Evolutionary conservation across 2,329 filamentous ascomycete species (phyloP).

Genomic region (Chrysoporthe cubensis): DNA sequence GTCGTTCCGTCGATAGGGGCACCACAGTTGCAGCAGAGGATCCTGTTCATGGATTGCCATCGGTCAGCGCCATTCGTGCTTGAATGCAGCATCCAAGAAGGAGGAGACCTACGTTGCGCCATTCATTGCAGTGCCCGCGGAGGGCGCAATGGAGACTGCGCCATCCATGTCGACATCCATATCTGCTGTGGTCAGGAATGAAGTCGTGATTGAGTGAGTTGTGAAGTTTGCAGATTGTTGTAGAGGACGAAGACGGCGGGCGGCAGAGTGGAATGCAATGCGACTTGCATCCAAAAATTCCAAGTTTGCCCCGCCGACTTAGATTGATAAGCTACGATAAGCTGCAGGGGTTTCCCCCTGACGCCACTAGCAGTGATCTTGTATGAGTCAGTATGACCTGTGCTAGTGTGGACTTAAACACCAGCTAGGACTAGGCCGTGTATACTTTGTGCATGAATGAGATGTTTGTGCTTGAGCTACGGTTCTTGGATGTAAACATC

Average conservation of each 20-base stretch:
- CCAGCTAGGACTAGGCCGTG: too few species aligned
- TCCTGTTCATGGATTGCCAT: slow-evolving; percentile 51
- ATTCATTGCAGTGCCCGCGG: slow-evolving; percentile 37
- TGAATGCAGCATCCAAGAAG: not conserved
- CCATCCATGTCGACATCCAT: slow-evolving; percentile 53
- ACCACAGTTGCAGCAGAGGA: slow-evolving; percentile 97
- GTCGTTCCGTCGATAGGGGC: slow-evolving; percentile 92
- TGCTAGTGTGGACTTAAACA: not conserved
- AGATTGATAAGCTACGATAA: slow-evolving; percentile 31
- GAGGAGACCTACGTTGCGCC: slow-evolving; percentile 46
- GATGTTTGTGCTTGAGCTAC: too few species aligned
- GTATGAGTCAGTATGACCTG: slow-evolving; percentile 6
- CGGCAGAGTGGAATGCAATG: not conserved
- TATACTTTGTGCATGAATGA: too few species aligned
- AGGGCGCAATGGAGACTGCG: slow-evolving; percentile 43
- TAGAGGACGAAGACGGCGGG: not conserved
- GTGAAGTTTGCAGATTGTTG: not conserved
- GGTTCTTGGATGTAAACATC: too few species aligned
- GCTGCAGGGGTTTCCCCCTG: not conserved
- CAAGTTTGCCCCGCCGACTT: slow-evolving; percentile 25
- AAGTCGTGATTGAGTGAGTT: not conserved
- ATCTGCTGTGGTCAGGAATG: slow-evolving; percentile 30
- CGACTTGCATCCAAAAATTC: slow-evolving; percentile 26
- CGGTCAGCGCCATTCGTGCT: slow-evolving; percentile 1
- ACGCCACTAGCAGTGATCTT: not conserved